Base-by-base conservation (phyloP, 345 rosid genomes). In the Microthlaspi erraticum region DNA sequence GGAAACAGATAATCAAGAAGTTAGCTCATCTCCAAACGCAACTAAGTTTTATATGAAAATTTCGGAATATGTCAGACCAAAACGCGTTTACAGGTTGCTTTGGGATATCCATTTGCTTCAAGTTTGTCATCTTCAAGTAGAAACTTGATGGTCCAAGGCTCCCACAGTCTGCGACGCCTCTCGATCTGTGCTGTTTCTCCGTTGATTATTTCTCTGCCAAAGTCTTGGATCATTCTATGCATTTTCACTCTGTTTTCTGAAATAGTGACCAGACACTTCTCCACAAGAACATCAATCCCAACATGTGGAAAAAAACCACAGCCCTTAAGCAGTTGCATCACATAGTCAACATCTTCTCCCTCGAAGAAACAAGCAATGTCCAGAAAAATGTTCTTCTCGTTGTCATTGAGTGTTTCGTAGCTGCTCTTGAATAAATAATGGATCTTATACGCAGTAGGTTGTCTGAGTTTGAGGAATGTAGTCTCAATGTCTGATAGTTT, bases 211-310 rank as follows among this genome's bases (percentile, higher is more conserved):
- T 80, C 59, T 1, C 58, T 26, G 7, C 77, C 75, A 46, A 81
- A 31, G 23, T 66, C 81, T 57, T 62, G 77, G 5, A 77, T 33
- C 1, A 81, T 4, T 2, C 23, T 64, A 43, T 72, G 70, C 76
- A 72, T 81, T 1, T 16, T 0, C 16, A 81, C 37, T 48, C 8
- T 53, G 8, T 64, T 36, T 11, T 43, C 7, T 8, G 41, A 60
- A 5, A 81, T 60, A 11, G 13, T 63, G 11, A 77, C 5, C 0
- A 79, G 65, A 56, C 71, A 67, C 14, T 74, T 81, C 2, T 77
- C 70, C 5, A 64, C 38, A 12, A 83, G 87, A 64, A 9, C 58
- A 20, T 72, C 32, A 34, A 72, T 72, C 14, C 76, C 76, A 53
- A 63, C 49, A 54, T 16, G 49, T 23, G 76, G 53, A 7, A 58